Base-by-base conservation (phyloP, 163 green algal species). In the Chloromonas sp. region DNA sequence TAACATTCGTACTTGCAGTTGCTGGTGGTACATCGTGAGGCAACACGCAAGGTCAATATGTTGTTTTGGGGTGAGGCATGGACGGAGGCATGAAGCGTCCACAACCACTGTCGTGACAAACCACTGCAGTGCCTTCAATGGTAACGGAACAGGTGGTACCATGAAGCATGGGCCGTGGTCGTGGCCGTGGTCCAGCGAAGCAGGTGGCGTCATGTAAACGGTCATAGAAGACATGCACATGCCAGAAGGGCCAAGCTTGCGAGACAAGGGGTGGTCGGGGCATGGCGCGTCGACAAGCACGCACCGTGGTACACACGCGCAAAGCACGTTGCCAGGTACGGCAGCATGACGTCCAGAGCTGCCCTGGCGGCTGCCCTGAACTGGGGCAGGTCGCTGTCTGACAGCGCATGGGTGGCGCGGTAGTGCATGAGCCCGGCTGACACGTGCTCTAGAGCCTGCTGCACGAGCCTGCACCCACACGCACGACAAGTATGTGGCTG, bases 281-380 rank as follows among this genome's bases (percentile, higher is more conserved):
- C 36, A 36, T 36, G 36, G 36, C 36, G 36, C 36, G 36, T 36
- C 36, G 8, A 76, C 8, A 76, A 76, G 70, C 14, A 60, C 74
- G n/a, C 36, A 81, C 83, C 60, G 0, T 78, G 0, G 78, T 92
- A 95, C 14, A 96, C 83, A 74, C 85, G 86, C 5, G 80, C 61
- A 36, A 94, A 94, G 86, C 92, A 94, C 82, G 85, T 66, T 1
- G 83, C 76, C 3, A 95, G 71, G 87, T 94, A 95, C 0, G 92
- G 92, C 76, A 90, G 86, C 58, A 95, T 83, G 5, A 91, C 86
- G 74, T 92, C 88, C 59, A 90, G 82, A 61, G 94, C 85, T 0
- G 87, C 86, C 58, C 87, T 83, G 58, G 83, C 89, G 5, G 91
- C 89, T 0, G 85, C 85, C 62, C 86, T 84, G 77, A 96, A 95